Base-by-base conservation (phyloP, 2,329 filamentous ascomycete species). In the Monosporascus cannonballus region DNA sequence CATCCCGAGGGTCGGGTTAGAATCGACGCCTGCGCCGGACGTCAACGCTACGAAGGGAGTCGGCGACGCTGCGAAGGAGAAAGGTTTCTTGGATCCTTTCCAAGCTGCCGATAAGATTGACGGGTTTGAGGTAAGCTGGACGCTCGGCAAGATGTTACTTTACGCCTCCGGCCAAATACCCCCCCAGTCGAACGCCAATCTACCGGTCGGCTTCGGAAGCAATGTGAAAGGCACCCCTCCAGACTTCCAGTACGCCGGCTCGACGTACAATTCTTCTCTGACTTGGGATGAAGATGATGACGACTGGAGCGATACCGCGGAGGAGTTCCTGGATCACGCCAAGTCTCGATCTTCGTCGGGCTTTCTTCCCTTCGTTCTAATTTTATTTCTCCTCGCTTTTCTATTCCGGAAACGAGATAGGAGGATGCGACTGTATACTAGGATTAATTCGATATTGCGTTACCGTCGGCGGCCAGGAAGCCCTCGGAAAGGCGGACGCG, bases 71-170 rank as follows among this genome's bases (percentile, higher is more conserved):
- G 84, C 84, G 2, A 88, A 90, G 67, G 78, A 84, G 34, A 87
- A 87, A 61, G 88, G 87, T 0, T 94, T 89, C 62, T 69, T 90
- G 4, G 86, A 94, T 61, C 83, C 93, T 0, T 99, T 99, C 73
- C 89, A 93, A 67, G 90, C 94, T 0, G 88, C 97, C 30, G 85
- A 99, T 70, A 94, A 94, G 69, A 92, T 99, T 60, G 84, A 91
- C 60, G 89, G 86, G 18, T 86, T 91, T 6, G 95, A 99, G 74
- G 87, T 99, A 18, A 96, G 90, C 74, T 99, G 94, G 94, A 97
- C 94, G 0, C 75, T 99, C 5, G 94, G 94, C 1, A 96, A 96
- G 67, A 96, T 97, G 80, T 83, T 99, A 6, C 80, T 99, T 4
- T 97, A 97, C 62, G 94, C 94, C 4, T 86, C 93, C 0, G 94